Evolutionary conservation across 2,329 filamentous ascomycete genomes (phyloP), one percentile per base, ranked within the genome.

Genomic region (Cordyceps fumosorosea): DNA sequence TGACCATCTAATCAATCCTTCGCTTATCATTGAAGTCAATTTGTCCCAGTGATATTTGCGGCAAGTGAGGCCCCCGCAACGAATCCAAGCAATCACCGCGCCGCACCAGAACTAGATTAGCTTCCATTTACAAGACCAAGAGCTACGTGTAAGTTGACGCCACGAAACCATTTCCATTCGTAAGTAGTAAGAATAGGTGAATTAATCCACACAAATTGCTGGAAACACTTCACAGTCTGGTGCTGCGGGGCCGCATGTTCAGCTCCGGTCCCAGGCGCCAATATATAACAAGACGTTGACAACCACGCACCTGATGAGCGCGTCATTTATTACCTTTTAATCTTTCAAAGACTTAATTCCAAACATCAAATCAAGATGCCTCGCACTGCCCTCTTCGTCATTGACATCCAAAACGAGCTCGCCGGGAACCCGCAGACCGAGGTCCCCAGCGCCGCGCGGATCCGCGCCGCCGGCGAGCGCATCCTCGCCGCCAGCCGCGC

Each of bases 371-470:
- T n/a, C 40, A 62, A 50, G n/a, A 62, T 62, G 60, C 42, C 62
- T 18, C 20, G 51, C 45, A 56, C 48, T 26, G 67, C 71, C 16
- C 69, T 74, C 42, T 73, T 74, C 59, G 69, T 73, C 32, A 69
- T 74, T 56, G 72, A 74, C 65, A 72, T 74, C 63, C 71, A 74
- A 54, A 68, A 70, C 48, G 70, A 70, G 37, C 68, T 73, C 40
- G 68, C 69, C 10, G 58, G 56, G 0, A 64, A 70, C 56, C 66
- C 68, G 1, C 24, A 62, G 16, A 72, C 69, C 16, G 53, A 62
- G 14, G 68, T 73, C 45, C 68, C 70, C 1, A 59, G 70, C 56
- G 66, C 70, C 2, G 68, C 65, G 1, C 66, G 69, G 3, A 64
- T 74, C 60, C 55, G 37, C 11, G 54, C 56, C n/a, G 68, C 68